Base-by-base conservation (phyloP, 768 basidiomycete genomes). In the Clavaria fumosa region DNA sequence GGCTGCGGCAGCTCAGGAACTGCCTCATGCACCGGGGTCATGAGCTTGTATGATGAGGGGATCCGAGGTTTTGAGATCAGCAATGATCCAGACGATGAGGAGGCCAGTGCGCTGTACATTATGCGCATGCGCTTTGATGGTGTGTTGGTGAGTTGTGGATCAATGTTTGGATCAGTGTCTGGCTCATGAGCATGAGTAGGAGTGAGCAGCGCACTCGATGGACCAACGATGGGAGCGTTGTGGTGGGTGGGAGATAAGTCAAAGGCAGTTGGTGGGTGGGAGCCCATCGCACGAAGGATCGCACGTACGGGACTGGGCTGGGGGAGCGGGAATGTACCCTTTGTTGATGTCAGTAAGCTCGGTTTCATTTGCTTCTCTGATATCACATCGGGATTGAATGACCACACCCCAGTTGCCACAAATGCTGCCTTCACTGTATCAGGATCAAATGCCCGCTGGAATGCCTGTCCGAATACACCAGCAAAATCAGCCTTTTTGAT, bases 391-490 rank as follows among this genome's bases (percentile, higher is more conserved):
- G 48, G 56, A 40, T 63, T 49, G 38, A 60, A 57, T 31, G 64
- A 63, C 31, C 46, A 45, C 3, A 66, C 45, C 1, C 65, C 64
- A 15, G 63, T 66, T 31, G 50, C 53, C 21, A 43, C 18, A 43
- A 67, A 67, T 9, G 64, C 58, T 1, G 54, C 37, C 18, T 47
- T 39, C 43, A 69, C 59, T 18, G 48, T 57, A 5, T 46, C 47
- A 3, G 34, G 19, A 0, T 57, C 62, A 23, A 67, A 45, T 11
- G 55, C 51, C 0, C 41, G 18, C 1, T 46, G 7, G 39, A 61
- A 57, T 4, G 63, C 63, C 11, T 39, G 21, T 7, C 44, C 50
- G 33, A 59, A 63, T 4, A 66, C 42, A 41, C 0, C 49, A 42
- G n/a, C n/a, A n/a, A n/a, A n/a, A n/a, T n/a, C n/a, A n/a, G n/a